These are phyloP conservation scores for Claviceps sp. DNA, from an alignment of 2,329 filamentous ascomycete species.

Conservation along the genomic window DNA sequence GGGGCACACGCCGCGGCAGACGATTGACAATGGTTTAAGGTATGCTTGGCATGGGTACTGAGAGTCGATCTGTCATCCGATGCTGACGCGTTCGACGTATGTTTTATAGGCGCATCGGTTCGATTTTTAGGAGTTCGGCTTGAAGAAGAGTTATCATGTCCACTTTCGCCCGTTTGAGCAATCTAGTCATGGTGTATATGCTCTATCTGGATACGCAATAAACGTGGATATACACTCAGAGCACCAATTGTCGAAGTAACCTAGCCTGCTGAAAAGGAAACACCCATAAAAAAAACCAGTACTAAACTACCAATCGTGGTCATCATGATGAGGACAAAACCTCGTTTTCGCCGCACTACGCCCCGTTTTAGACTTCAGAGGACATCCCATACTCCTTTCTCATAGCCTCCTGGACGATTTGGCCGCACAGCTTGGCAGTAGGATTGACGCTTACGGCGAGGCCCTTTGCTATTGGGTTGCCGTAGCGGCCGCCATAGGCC, in stretches of 20 bases:
- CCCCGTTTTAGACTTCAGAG: conserved; percentile 21
- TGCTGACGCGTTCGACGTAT: neutral
- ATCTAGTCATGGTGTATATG: too few species aligned
- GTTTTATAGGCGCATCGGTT: conserved; percentile 13
- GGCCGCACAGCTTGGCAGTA: conserved; percentile 54
- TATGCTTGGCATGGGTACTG: conserved; percentile 11
- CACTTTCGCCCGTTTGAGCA: too few species aligned
- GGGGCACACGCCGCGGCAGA: conserved; percentile 38
- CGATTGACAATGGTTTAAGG: conserved; percentile 31
- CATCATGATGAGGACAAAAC: neutral
- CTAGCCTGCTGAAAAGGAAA: neutral
- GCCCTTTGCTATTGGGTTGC: conserved; percentile 50
- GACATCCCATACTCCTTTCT: conserved; percentile 51
- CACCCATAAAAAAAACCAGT: too few species aligned
- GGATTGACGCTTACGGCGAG: conserved; percentile 54
- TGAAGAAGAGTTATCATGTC: too few species aligned
- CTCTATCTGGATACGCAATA: too few species aligned
- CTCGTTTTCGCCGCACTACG: neutral
- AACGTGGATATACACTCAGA: too few species aligned
- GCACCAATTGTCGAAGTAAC: too few species aligned
- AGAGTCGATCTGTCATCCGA: too few species aligned
- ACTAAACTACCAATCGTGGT: too few species aligned
- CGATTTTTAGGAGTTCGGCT: too few species aligned
- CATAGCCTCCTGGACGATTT: conserved; percentile 57
- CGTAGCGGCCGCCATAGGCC: conserved; percentile 49